A percentile compares a stretch with the other conserved stretches of the same genome.
These are phyloP conservation scores for Phytophthora palmivora DNA, from an alignment of 352 stramenopile species.

Conservation along the genomic window DNA sequence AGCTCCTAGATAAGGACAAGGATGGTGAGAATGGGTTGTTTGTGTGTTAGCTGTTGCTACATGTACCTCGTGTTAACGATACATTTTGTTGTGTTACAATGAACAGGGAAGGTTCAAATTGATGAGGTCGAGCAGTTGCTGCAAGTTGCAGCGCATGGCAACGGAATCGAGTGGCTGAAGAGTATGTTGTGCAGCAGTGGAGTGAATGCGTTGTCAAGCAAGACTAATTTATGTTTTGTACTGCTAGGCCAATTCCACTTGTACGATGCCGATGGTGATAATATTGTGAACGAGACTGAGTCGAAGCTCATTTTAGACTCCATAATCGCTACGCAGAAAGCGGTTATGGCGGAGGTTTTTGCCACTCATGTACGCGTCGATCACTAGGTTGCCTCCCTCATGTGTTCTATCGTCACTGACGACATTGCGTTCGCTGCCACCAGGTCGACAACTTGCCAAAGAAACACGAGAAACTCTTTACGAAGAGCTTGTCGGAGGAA, in stretches of 20 bases:
- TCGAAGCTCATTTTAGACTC: conserved; percentile 65
- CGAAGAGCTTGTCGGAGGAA: conserved; percentile 57
- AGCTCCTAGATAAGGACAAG: conserved; percentile 69
- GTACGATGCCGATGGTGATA: conserved; percentile 61
- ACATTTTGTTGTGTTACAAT: too few relatives aligned
- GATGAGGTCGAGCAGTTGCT: conserved; percentile 56
- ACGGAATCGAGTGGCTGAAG: conserved; percentile 52
- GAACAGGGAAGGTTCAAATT: conserved; percentile 51
- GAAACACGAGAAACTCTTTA: conserved; percentile 63
- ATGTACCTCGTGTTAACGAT: too few relatives aligned
- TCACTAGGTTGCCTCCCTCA: not conserved
- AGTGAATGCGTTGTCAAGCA: not conserved
- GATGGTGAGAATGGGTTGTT: conserved; percentile 45
- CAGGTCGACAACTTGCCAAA: conserved; percentile 71
- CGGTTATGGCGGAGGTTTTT: conserved; percentile 68
- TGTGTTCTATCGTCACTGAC: conserved; percentile 1
- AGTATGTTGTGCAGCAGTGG: conserved; percentile 24
- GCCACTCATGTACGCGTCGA: conserved; percentile 52
- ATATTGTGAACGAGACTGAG: conserved; percentile 61
- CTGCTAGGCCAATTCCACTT: conserved; percentile 67
- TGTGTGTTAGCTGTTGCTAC: not conserved
- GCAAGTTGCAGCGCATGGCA: conserved; percentile 42
- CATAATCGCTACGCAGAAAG: conserved; percentile 64
- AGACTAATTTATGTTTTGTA: conserved; percentile 9
- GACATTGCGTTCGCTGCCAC: conserved; percentile 1